Conservation (phyloP, 2,329 filamentous ascomycete genomes). For the Aureobasidium sp. region DNA sequence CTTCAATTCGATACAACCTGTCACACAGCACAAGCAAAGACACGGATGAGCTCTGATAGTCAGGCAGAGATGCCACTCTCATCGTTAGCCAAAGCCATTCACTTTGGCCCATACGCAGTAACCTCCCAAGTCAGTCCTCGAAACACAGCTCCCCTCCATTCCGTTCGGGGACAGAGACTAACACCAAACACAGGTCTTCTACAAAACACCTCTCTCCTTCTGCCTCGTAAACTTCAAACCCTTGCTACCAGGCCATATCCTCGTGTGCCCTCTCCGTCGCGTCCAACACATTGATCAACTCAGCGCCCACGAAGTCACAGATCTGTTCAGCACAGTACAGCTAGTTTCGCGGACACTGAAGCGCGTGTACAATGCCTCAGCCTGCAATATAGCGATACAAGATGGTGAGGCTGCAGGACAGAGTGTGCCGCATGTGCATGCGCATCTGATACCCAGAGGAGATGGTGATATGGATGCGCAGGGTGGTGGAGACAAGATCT, state of each 20-base stretch:
- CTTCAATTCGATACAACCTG: neutral
- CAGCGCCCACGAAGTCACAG: slow-evolving; percentile 60
- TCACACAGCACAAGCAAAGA: neutral
- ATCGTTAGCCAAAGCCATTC: slow-evolving; percentile 36
- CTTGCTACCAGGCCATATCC: slow-evolving; percentile 83
- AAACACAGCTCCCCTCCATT: slow-evolving; percentile 16
- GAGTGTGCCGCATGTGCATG: slow-evolving; percentile 88
- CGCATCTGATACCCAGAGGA: slow-evolving; percentile 75
- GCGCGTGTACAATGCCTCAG: slow-evolving; percentile 54
- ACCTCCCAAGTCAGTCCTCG: slow-evolving; percentile 54
- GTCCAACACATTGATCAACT: slow-evolving; percentile 65
- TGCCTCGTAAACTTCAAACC: slow-evolving; percentile 94
- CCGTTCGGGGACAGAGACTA: neutral
- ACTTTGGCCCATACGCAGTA: slow-evolving; percentile 70
- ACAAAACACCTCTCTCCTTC: slow-evolving; percentile 69
- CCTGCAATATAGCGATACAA: slow-evolving; percentile 91
- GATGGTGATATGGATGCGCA: slow-evolving; percentile 49
- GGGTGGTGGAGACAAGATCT: slow-evolving; percentile 64
- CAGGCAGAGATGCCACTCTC: slow-evolving; percentile 15
- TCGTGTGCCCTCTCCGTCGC: slow-evolving; percentile 69
- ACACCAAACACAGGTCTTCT: slow-evolving; percentile 61
- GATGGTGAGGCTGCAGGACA: slow-evolving; percentile 86
- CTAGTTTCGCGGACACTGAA: slow-evolving; percentile 69
- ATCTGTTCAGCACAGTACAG: slow-evolving; percentile 84
- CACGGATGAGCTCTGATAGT: neutral